Evolutionary conservation across 2,329 filamentous ascomycete genomes (phyloP), one percentile per base, ranked within the genome.

Genomic region (Verticillium isaacii): DNA sequence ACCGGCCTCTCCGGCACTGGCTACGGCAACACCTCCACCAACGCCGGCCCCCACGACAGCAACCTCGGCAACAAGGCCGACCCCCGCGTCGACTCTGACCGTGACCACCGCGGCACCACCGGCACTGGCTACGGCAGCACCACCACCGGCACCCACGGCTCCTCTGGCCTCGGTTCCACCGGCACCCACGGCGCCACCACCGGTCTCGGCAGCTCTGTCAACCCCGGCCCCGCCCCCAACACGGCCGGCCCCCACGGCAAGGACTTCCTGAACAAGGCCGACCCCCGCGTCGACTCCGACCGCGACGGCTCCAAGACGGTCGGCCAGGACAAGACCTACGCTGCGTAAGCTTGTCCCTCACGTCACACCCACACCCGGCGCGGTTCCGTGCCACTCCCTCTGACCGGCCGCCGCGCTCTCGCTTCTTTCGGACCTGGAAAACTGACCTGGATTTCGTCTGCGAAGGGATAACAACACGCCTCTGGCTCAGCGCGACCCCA

Each of bases 271-370:
- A 86, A 87, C 78, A 85, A 85, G 75, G 41, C 76, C 2, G 83
- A 86, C 61, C 83, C 83, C 3, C 75, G 80, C 32, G 81, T 87
- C 56, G 84, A 86, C 71, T 81, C 79, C 12, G 76, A 86, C 66
- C 77, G 81, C 2, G 83, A 86, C 69, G 80, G 81, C 56, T 80
- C 76, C 70, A 80, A 79, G 74, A 86, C 85, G 0, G 23, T 81
- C 6, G 85, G 84, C 36, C 78, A 81, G 57, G 77, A 86, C 72
- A 85, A 82, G 71, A 78, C 74, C 64, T 77, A 73, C 69, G 65
- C 70, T 66, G 72, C 74, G 71, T 78, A 74, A 75, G 73, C 71
- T 60, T 64, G 45, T 56, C 14, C 45, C 50, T 60, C 55, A 17
- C 14, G 5, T 36, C 54, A 37, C 41, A 19, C 25, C 25, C 54